These are phyloP conservation scores for Mycena galopus DNA, from an alignment of 768 basidiomycete genomes.

Conservation along the genomic window DNA sequence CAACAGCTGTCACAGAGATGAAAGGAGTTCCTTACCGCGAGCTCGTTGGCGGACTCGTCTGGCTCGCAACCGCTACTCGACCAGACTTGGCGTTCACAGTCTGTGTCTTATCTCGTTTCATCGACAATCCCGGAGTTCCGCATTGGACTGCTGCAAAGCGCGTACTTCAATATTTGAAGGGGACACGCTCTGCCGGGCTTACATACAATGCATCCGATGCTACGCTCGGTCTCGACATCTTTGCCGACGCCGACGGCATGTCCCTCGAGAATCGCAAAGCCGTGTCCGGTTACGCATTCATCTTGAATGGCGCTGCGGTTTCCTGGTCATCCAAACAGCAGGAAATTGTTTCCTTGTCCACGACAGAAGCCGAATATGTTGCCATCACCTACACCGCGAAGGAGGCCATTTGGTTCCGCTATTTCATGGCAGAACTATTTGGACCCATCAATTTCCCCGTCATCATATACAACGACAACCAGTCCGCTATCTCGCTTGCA, in stretches of 20 bases:
- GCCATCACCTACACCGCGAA: slow-evolving; percentile 14
- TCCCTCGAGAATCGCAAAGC: slow-evolving; percentile 20
- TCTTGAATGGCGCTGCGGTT: slow-evolving; percentile 38
- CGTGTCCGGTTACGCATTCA: slow-evolving; percentile 19
- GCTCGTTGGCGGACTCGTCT: not conserved
- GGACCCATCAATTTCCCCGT: slow-evolving; percentile 26
- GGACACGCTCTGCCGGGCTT: slow-evolving; percentile 12
- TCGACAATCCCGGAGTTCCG: slow-evolving; percentile 1
- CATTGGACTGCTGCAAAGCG: slow-evolving; percentile 24
- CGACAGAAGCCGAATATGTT: slow-evolving; percentile 25
- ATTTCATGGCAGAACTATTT: slow-evolving; percentile 38
- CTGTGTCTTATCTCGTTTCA: slow-evolving; percentile 7
- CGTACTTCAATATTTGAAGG: slow-evolving; percentile 26
- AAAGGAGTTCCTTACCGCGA: not conserved
- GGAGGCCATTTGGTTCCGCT: slow-evolving; percentile 44
- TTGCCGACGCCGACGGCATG: slow-evolving; percentile 26
- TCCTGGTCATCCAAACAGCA: slow-evolving; percentile 47
- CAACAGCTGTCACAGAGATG: not conserved
- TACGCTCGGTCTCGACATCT: slow-evolving; percentile 12
- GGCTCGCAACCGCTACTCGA: not conserved
- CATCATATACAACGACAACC: slow-evolving; percentile 25
- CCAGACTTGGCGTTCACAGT: not conserved
- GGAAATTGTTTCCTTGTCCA: slow-evolving; percentile 33
- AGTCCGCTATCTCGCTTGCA: slow-evolving; percentile 17
- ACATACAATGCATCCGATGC: slow-evolving; percentile 16